A percentile compares a stretch with the other conserved stretches of the same genome.
These are phyloP conservation scores for Wickerhamiella australiensis DNA, from an alignment of 805 yeast genomes.

Conservation along the genomic window DNA sequence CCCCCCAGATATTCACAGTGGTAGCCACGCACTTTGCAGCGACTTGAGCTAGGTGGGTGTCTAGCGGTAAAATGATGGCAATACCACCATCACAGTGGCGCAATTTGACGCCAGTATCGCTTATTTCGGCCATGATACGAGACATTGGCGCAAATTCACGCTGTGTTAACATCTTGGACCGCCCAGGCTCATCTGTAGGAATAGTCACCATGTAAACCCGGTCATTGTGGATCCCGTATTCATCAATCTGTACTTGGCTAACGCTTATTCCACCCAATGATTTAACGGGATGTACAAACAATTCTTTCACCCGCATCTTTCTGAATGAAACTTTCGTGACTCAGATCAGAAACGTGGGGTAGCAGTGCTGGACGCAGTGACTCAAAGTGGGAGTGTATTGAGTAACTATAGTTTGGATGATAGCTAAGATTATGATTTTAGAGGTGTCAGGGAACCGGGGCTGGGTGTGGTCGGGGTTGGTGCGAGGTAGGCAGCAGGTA, in stretches of 20 bases:
- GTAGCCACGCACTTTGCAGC: slow-evolving; percentile 7
- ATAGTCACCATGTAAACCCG: slow-evolving; percentile 26
- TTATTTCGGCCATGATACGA: slow-evolving; percentile 18
- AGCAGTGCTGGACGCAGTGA: too few species aligned
- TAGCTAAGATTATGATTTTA: too few species aligned
- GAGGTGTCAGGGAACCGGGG: too few species aligned
- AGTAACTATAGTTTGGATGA: too few species aligned
- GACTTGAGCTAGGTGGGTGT: background rate
- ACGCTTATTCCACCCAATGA: slow-evolving; percentile 26
- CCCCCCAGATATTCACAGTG: slow-evolving; percentile 27
- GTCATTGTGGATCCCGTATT: slow-evolving; percentile 27
- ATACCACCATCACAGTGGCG: slow-evolving; percentile 15
- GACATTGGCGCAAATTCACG: slow-evolving; percentile 24
- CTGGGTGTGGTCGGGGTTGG: too few species aligned
- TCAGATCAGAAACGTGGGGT: too few species aligned
- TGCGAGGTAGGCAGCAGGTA: too few species aligned
- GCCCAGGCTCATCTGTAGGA: slow-evolving; percentile 13
- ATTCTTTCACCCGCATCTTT: slow-evolving; percentile 18
- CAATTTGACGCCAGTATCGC: slow-evolving; percentile 16
- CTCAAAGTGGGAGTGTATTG: background rate
- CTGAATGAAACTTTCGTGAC: too few species aligned
- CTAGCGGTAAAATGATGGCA: slow-evolving; percentile 17
- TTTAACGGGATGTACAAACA: slow-evolving; percentile 27
- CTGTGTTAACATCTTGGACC: slow-evolving; percentile 24
- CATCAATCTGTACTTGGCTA: slow-evolving; percentile 21